A percentile compares a stretch with the other conserved stretches of the same genome.
These are phyloP conservation scores for Paramecium sonneborni DNA, from an alignment of 73 alveolate species.

Conservation along the genomic window DNA sequence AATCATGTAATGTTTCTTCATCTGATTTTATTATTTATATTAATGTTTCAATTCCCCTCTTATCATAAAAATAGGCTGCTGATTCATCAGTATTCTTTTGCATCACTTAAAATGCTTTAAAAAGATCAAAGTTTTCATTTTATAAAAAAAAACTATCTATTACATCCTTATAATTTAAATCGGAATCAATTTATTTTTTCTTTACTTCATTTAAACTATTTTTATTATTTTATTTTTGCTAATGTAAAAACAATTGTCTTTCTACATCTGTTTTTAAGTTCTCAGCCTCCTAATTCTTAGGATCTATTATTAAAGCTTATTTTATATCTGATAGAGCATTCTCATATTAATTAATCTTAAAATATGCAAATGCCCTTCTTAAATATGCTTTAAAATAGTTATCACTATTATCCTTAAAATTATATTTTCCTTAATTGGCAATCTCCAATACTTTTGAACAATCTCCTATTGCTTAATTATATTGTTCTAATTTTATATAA, in stretches of 20 bases:
- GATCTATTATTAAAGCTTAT: constrained; percentile 82
- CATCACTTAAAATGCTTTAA: background rate
- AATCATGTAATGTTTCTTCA: background rate
- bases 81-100: background rate
- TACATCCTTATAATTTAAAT: background rate
- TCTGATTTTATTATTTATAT: background rate
- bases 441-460: constrained; percentile 94
- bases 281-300: constrained; percentile 72
- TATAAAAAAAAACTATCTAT: constrained; percentile 41
- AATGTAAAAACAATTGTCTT: background rate
- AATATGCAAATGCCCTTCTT: constrained; percentile 92
- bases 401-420: constrained; percentile 80
- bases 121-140: constrained; percentile 16
- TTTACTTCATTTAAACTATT: constrained; percentile 38
- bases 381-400: constrained; percentile 92
- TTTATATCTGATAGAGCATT: constrained; percentile 88
- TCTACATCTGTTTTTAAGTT: background rate
- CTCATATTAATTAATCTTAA: constrained; percentile 82
- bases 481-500: constrained; percentile 88
- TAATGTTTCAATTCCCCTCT: constrained; percentile 61
- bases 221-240: background rate
- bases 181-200: constrained; percentile 60
- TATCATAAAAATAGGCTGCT: constrained; percentile 70
- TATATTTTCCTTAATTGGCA: constrained; percentile 94
- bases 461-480: constrained; percentile 91